Base-by-base conservation (phyloP, 352 stramenopile species). In the Phytophthora hybrid region DNA sequence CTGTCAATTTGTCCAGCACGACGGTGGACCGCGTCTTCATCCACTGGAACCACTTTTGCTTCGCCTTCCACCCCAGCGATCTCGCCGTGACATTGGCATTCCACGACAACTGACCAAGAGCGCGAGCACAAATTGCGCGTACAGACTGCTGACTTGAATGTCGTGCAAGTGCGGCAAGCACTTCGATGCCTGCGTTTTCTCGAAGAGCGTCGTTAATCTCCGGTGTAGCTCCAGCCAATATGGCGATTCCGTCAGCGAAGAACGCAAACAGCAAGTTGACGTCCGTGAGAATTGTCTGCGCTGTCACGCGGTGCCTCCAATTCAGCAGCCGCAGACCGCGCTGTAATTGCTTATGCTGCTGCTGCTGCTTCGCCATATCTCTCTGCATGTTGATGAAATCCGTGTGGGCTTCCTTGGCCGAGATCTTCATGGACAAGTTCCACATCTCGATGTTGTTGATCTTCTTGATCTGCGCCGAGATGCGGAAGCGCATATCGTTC, bases 381-480 rank as follows among this genome's bases (percentile, higher is more conserved):
- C 72, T 67, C 55, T 87, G 83, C 77, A 84, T 81, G 18, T 78
- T 66, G 8, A 92, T 60, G 10, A 86, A 82, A 58, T 92, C 85
- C 16, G 53, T 74, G 31, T 87, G 77, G 6, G 80, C 79, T 51
- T 90, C 84, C n/a, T 89, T 90, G 2, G 84, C 77, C 46, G 92
- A 81, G 13, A 91, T 77, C 73, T 92, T 92, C 49, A 95, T 77
- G 63, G 85, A 85, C 23, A 93, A 60, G 54, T 92, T 94, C 88
- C 88, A 95, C 85, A 95, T 93, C 57, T 93, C 84, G 19, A 94
- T 79, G 64, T 83, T 84, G 63, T 88, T 91, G 64, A 94, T 92
- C 53, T 85, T 87, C 31, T 76, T 80, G 53, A 93, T 82, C 71
- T 95, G 88, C 32, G 83, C 66, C 9, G 75, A 66, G 46, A 95